These are phyloP conservation scores for Quercus aquifolioides DNA, from an alignment of 306 rosid genomes.

Conservation along the genomic window DNA sequence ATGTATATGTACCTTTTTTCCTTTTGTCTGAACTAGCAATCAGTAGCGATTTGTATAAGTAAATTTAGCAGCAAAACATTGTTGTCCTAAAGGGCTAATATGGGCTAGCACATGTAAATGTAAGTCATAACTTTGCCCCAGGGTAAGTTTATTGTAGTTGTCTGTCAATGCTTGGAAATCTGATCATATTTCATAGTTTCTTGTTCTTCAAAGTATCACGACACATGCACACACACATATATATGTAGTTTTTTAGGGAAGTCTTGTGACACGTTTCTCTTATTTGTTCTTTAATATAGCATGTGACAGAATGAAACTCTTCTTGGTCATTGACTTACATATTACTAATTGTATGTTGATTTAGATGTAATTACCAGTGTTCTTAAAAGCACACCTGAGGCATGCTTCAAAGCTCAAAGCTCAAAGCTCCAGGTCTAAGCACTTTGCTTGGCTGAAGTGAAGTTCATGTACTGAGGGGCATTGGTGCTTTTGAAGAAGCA, in stretches of 20 bases:
- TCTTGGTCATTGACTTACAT: too few species aligned
- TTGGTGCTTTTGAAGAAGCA: too few species aligned
- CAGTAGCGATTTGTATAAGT: not conserved
- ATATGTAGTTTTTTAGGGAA: not conserved
- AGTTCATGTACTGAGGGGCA: too few species aligned
- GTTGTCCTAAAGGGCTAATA: not conserved
- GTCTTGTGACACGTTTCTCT: not conserved
- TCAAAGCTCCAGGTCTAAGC: too few species aligned
- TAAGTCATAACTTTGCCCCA: not conserved
- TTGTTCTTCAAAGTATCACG: not conserved
- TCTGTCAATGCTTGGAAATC: not conserved
- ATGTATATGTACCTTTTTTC: not conserved
- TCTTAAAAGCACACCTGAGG: too few species aligned
- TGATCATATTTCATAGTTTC: not conserved
- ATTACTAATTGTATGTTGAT: not conserved
- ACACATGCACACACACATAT: too few species aligned
- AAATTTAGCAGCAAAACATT: not conserved
- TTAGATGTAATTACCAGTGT: not conserved
- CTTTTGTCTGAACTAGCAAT: not conserved
- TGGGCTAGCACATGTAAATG: not conserved
- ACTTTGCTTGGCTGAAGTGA: too few species aligned
- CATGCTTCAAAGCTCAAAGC: too few species aligned
- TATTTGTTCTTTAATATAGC: not conserved
- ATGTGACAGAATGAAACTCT: too few species aligned
- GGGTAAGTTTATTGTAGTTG: not conserved